phyloP scores from a whole-genome alignment of 75 land plant genomes.

The Cupressus sempervirens region DNA sequence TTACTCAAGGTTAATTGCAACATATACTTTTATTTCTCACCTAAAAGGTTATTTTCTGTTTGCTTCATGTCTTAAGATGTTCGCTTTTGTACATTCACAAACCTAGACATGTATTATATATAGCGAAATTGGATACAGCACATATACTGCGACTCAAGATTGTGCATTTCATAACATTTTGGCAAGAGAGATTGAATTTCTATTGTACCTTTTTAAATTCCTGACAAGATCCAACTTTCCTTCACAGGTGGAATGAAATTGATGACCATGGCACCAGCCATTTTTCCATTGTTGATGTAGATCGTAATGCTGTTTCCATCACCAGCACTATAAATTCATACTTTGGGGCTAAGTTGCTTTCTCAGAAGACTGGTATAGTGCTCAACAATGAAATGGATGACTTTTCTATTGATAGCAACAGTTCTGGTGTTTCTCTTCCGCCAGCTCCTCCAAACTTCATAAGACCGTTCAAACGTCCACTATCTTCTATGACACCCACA shows the following conservation, averaged over 20 bases:
- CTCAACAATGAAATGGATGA: constrained; percentile 96
- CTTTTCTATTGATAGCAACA: constrained; percentile 58
- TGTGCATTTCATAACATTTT: neutral
- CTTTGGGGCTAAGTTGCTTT: constrained; percentile 63
- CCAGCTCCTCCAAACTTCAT: constrained; percentile 74
- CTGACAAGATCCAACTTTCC: neutral
- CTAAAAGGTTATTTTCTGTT: neutral
- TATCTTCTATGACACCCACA: constrained; percentile 84
- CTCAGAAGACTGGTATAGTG: constrained; percentile 67
- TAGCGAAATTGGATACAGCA: neutral
- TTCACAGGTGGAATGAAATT: constrained; percentile 55
- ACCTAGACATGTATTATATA: neutral
- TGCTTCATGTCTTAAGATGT: neutral
- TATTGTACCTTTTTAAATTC: neutral
- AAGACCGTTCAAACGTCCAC: constrained; percentile 67
- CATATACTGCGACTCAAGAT: neutral
- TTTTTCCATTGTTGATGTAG: constrained; percentile 59
- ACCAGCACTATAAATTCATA: constrained; percentile 70
- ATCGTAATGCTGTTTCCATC: constrained; percentile 76
- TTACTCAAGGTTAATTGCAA: neutral
- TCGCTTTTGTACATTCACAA: neutral
- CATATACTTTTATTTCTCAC: neutral
- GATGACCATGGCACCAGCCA: constrained; percentile 88
- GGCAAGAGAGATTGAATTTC: neutral
- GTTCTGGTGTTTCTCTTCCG: constrained; percentile 20